Percentiles rank a stretch among this genome's conserved stretches.
These are phyloP conservation scores for Annulohypoxylon nitens DNA, from an alignment of 495 filamentous ascomycete genomes.

Conservation along the genomic window DNA sequence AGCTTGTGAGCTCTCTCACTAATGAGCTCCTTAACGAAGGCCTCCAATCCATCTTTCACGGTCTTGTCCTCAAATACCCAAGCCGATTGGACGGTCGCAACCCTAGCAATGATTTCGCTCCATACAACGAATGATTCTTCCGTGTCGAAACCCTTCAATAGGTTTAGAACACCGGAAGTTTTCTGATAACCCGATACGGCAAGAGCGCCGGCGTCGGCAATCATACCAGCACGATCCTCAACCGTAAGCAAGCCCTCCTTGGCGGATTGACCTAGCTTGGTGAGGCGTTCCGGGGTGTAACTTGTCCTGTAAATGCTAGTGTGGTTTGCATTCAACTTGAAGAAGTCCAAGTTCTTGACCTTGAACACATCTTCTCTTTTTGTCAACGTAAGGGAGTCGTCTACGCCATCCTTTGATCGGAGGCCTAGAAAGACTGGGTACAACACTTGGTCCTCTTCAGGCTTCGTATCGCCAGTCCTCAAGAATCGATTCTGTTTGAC, in stretches of 20 bases:
- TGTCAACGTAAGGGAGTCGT: constrained; percentile 73
- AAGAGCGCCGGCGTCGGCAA: constrained; percentile 93
- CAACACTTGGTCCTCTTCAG: constrained; percentile 83
- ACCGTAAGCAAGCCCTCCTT: constrained; percentile 87
- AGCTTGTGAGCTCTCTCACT: constrained; percentile 82
- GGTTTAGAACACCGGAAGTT: constrained; percentile 87
- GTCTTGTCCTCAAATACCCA: constrained; percentile 89
- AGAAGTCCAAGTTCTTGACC: constrained; percentile 74
- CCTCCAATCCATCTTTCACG: constrained; percentile 79
- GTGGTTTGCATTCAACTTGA: constrained; percentile 84
- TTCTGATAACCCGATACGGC: constrained; percentile 92
- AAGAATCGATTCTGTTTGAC: constrained; percentile 84
- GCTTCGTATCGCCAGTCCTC: constrained; percentile 81
- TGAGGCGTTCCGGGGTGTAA: constrained; percentile 75
- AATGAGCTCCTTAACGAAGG: constrained; percentile 82
- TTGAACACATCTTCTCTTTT: constrained; percentile 81
- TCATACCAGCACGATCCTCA: constrained; percentile 94
- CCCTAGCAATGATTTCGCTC: constrained; percentile 86
- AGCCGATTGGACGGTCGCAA: constrained; percentile 79
- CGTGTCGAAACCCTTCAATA: constrained; percentile 84
- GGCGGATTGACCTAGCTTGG: constrained; percentile 84
- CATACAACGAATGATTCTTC: constrained; percentile 94
- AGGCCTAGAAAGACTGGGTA: constrained; percentile 80
- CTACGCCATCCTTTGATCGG: constrained; percentile 73
- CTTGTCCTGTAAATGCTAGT: constrained; percentile 79